A percentile compares a stretch with the other conserved stretches of the same genome.
Evolutionary conservation across 768 basidiomycete species (phyloP).

Genomic region (Daedaleopsis nitida): DNA sequence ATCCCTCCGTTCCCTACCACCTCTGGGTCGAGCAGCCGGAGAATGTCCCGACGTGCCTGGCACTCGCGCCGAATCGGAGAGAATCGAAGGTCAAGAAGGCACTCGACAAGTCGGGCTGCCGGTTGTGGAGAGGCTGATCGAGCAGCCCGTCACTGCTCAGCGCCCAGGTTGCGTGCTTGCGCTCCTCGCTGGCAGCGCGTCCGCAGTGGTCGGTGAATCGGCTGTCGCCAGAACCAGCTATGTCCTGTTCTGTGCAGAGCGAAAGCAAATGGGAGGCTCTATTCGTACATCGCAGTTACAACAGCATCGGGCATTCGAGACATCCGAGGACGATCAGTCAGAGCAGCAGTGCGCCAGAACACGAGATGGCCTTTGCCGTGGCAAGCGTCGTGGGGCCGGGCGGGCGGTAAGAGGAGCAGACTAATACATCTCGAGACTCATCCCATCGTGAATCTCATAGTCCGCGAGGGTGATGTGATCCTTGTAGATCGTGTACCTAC

Average conservation of each 20-base stretch:
- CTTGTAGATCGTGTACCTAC: conserved; percentile 93
- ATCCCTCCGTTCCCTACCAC: conserved; percentile 38
- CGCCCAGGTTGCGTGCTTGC: too few species aligned
- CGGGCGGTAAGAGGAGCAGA: neutral
- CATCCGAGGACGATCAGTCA: neutral
- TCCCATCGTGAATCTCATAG: conserved; percentile 92
- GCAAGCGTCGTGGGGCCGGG: neutral
- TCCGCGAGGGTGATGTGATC: conserved; percentile 93
- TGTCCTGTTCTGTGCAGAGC: neutral
- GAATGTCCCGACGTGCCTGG: conserved; percentile 43
- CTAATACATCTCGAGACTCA: conserved; percentile 92
- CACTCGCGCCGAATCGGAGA: conserved; percentile 43
- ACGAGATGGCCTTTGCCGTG: neutral
- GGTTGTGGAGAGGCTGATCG: conserved; percentile 36
- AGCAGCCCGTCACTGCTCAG: too few species aligned
- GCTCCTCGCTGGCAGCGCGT: too few species aligned
- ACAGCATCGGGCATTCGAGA: neutral
- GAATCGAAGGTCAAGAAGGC: conserved; percentile 42
- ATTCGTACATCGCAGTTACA: conserved; percentile 18
- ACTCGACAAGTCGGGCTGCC: conserved; percentile 41
- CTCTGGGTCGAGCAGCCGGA: conserved; percentile 49
- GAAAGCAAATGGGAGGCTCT: neutral
- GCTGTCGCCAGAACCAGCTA: too few species aligned
- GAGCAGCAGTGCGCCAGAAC: neutral
- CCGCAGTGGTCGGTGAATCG: too few species aligned